Conservation (phyloP, 1,284 basidiomycete genomes). For the Malassezia slooffiae region DNA sequence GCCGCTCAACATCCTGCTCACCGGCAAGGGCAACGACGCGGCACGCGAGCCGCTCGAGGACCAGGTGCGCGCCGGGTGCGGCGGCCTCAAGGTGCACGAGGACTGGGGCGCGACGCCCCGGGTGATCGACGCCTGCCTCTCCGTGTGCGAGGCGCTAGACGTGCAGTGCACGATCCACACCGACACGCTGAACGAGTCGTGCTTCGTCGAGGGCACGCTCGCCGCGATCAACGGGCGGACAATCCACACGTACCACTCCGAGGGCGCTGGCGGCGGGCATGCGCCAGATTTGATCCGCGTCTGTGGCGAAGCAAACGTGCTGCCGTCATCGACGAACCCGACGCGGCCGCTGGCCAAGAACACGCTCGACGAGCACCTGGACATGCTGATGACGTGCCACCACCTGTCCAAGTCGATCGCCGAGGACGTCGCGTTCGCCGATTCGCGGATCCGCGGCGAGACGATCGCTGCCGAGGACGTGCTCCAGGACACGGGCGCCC, state of each 20-base stretch:
- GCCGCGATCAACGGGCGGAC: slow-evolving; percentile 79
- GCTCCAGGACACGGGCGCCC: slow-evolving; percentile 83
- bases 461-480: slow-evolving; percentile 97
- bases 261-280: slow-evolving; percentile 61
- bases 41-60: slow-evolving; percentile 63
- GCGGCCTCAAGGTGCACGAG: slow-evolving; percentile 88
- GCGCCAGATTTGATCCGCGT: slow-evolving; percentile 97
- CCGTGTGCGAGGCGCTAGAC: slow-evolving; percentile 80
- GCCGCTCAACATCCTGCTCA: slow-evolving; percentile 85
- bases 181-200: slow-evolving; percentile 59
- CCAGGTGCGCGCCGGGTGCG: slow-evolving; percentile 74
- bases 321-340: slow-evolving; percentile 96
- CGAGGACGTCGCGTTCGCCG: slow-evolving; percentile 91
- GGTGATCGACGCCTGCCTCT: slow-evolving; percentile 64
- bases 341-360: slow-evolving; percentile 84
- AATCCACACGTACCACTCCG: slow-evolving; percentile 63
- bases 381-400: slow-evolving; percentile 81
- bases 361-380: slow-evolving; percentile 92
- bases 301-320: slow-evolving; percentile 74
- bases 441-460: slow-evolving; percentile 90
- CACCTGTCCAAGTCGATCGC: slow-evolving; percentile 49
- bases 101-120: slow-evolving; percentile 94
- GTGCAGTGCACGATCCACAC: slow-evolving; percentile 97
- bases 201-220: slow-evolving; percentile 87
- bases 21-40: slow-evolving; percentile 68